Evolutionary conservation across 2,329 filamentous ascomycete species (phyloP), one percentile per base, ranked within the genome.

Genomic region (Talaromyces atroroseus): DNA sequence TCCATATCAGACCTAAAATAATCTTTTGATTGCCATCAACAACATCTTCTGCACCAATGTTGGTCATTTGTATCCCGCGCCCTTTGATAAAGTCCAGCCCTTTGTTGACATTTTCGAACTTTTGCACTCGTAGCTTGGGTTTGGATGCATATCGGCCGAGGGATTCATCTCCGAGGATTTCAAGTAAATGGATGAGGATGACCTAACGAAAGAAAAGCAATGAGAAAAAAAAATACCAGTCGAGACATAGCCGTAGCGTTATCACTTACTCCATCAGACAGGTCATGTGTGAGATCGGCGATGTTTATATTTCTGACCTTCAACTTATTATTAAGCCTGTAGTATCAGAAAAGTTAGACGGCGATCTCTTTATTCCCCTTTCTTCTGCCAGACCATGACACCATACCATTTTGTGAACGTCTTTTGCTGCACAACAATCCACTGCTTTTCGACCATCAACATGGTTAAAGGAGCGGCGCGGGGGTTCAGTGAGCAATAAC

Each of bases 11-110:
- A 29, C 94, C 94, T 29, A 99, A 80, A 59, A 97, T 95, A 68
- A 99, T 96, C 80, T 97, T 99, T 64, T 89, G 84, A 73, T 97
- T 99, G 36, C 94, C 94, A 72, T 99, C 92, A 29, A 99, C 94
- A 23, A 99, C 90, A 80, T 99, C 94, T 74, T 97, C 94, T 7
- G 94, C 94, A 53, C 94, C 94, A 67, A 97, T 97, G 65, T 99
- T 99, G 63, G 91, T 96, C 87, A 99, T 90, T 72, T 96, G 92
- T 61, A 99, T 97, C 20, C 90, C 87, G 64, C 91, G 81, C 57
- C 84, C 86, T 70, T 89, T 95, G 77, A 99, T 91, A 67, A 94
- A 99, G 74, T 96, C 87, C 60, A 99, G 85, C 50, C 90, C 90
- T 64, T 92, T 87, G 78, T 97, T 97, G 72, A 94, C 92, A 82